These are phyloP conservation scores for Bacterosira constricta DNA, from an alignment of 108 stramenopile genomes.

Conservation along the genomic window DNA sequence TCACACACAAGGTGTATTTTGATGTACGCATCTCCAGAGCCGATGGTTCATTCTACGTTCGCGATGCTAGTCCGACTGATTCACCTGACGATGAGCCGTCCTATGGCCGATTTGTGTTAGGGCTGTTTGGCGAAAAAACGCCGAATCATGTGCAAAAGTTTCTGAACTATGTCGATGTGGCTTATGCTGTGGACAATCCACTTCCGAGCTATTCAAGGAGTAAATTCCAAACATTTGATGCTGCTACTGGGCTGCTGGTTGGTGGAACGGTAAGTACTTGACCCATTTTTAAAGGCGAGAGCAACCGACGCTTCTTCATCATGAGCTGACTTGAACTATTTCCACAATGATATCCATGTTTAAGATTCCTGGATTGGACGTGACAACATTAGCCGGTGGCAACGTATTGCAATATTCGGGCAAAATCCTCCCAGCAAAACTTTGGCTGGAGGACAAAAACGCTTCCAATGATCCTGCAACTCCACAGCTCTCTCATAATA, in stretches of 20 bases:
- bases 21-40: conserved; percentile 79
- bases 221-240: conserved; percentile 62
- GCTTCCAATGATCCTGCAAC: not conserved
- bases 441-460: conserved; percentile 72
- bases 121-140: conserved; percentile 66
- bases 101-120: conserved; percentile 60
- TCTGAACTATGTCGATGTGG: conserved; percentile 62
- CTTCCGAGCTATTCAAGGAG: conserved; percentile 68
- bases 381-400: conserved; percentile 61
- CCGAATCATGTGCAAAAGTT: conserved; percentile 73
- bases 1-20: conserved; percentile 78
- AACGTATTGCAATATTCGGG: conserved; percentile 70
- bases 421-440: conserved; percentile 63
- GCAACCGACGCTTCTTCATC: too few relatives aligned
- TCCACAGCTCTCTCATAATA: conserved; percentile 50
- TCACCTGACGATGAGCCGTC: conserved; percentile 68
- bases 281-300: too few relatives aligned
- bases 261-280: conserved; percentile 57
- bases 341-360: too few relatives aligned
- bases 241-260: conserved; percentile 66
- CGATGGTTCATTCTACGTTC: conserved; percentile 84
- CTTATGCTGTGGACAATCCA: conserved; percentile 62
- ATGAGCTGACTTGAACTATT: too few relatives aligned
- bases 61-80: conserved; percentile 55
- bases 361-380: conserved; percentile 67